Base-by-base conservation (phyloP, 2,329 filamentous ascomycete species). In the Zymoseptoria pseudotritici region DNA sequence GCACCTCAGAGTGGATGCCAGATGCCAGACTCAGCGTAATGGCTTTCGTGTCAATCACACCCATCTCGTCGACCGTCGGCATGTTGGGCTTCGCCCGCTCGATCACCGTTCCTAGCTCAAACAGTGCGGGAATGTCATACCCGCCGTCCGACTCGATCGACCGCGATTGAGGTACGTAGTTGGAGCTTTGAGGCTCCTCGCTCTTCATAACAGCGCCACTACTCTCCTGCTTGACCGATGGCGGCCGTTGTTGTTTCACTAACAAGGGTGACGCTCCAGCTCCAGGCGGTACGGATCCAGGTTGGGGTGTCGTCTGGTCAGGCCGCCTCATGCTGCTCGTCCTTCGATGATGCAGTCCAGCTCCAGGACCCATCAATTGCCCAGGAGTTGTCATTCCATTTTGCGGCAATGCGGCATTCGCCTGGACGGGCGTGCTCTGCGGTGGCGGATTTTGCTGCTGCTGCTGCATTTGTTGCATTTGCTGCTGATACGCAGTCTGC, bases 1-100 rank as follows among this genome's bases (percentile, higher is more conserved):
- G 86, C n/a, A 96, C 87, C 75, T 99, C 94, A 4, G 86, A 86
- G 67, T 91, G 87, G 51, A 97, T 89, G 0, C 93, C 93, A 58
- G 89, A 95, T 71, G 96, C 91, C 46, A 99, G 78, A 69, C 91
- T 91, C 79, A 91, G 88, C 0, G 88, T 96, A 50, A 99, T 80
- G 20, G 93, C 91, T 66, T 92, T 88, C 26, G 97, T 87, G 70
- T 99, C 93, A 64, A 97, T 89, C 20, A 91, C 83, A 8, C 93
- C 94, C 56, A 97, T 81, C 67, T 97, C 92, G 21, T 82, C 78
- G 19, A 91, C 80, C 2, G 80, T 78, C 0, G 94, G 93, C 46
- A 91, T 81, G 59, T 89, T 87, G 0, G 92, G 91, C 69, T 86
- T 89, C 68, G 85, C 80, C 52, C 81, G 80, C 55, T 85, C 78